Evolutionary conservation across 176 grass and related monocot genomes (phyloP), one percentile per base, ranked within the genome.

Genomic region (Oryza nivara): DNA sequence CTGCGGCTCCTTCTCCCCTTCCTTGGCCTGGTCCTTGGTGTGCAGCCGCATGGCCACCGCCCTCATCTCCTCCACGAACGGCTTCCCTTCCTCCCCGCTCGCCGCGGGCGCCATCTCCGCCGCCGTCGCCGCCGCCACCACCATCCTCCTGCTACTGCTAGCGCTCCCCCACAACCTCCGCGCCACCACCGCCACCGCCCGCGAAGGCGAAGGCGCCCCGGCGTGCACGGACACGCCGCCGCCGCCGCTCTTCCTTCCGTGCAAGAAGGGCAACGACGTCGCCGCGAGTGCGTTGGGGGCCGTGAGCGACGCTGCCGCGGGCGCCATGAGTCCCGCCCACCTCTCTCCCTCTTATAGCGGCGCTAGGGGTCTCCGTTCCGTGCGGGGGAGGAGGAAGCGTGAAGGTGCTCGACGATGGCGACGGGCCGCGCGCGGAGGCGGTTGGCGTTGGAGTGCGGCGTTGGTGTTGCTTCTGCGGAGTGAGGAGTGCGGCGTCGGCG

Each of bases 51-150:
- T 96, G 3, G 96, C 91, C 8, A 92, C 93, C 1, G 93, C 79
- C 72, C 96, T 77, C 96, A 99, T 96, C 93, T 99, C 96, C 63
- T 99, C 93, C 65, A 99, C 91, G 69, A 99, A 99, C 65, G 88
- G 89, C 63, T 78, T 93, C 3, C 82, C 85, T 5, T 77, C 88
- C 67, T 78, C 88, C 7, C 66, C 85, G 15, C 75, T 67, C 14
- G 83, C 61, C 61, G 88, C 69, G 26, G 84, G 88, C 0, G 88
- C 81, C 84, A 90, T 87, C 91, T 92, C 91, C 60, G 84, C 77
- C 40, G 88, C 76, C 7, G 87, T 78, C 20, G 75, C 81, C 32
- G 84, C 84, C 7, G 85, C 72, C 1, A 73, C 74, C 1, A 90
- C 77, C 65, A 48, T 80, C 83, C 87, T 87, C 91, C 77, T 38